Base-by-base conservation (phyloP, 2,329 filamentous ascomycete species). In the Colletotrichum sp. region DNA sequence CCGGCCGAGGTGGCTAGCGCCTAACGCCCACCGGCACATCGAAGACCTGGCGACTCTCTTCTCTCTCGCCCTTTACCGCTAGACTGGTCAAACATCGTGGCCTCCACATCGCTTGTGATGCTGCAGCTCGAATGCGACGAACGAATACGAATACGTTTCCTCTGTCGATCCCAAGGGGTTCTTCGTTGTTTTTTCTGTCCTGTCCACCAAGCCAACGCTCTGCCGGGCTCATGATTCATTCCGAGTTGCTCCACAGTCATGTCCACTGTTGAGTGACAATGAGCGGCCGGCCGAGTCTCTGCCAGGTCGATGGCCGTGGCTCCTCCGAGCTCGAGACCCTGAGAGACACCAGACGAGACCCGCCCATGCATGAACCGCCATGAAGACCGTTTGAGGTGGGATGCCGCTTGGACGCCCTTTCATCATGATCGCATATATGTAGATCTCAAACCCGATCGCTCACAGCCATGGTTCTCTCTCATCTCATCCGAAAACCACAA, bases 141-240 rank as follows among this genome's bases (percentile, higher is more conserved):
- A 62, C 72, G 72, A 72, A 75, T 68, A 72, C 69, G 62, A 72
- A 72, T 57, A 75, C 62, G 69, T 49, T 15, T 16, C 1, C 19
- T 2, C 16, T 15, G 69, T 25, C 62, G 62, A 52, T 63, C 55
- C 1, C n/a, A 11, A 13, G 30, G 25, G 6, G 32, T 1, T 12
- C 5, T 30, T 39, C 16, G 5, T 25, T 68, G 16, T 61, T 5
- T 12, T 32, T 32, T 19, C 7, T 19, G 16, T 25, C 0, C 15
- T 52, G 44, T 52, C n/a, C 34, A 64, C 13, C 59, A 12, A 44
- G 34, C 7, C 27, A 57, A 39, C 30, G 44, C 30, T 16, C 11
- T 32, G 5, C 12, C 34, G 62, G 63, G 62, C 49, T 25, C 49
- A 27, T 34, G 6, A 25, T 27, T 29, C 32, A 44, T 27, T 30